A percentile compares a stretch with the other conserved stretches of the same genome.
Conservation (phyloP, 768 basidiomycete species). For the Crepidotus variabilis region DNA sequence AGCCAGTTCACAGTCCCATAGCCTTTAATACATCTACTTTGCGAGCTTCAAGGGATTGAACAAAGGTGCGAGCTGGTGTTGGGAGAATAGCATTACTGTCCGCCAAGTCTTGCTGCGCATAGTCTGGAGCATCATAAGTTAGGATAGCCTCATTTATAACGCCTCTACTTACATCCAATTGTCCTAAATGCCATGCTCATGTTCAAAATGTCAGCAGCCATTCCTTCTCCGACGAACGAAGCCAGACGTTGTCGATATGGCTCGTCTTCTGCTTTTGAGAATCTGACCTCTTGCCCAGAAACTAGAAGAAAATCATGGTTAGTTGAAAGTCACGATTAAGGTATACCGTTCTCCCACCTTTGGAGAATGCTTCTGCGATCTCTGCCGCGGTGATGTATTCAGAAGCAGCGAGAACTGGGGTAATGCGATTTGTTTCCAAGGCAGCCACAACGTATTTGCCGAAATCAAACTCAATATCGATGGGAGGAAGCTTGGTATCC, state of each 20-base stretch:
- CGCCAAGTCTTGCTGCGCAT: not conserved
- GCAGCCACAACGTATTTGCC: not conserved
- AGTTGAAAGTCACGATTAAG: not conserved
- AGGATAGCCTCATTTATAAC: not conserved
- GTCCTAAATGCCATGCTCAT: not conserved
- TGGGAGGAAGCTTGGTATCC: not conserved
- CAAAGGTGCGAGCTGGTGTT: not conserved
- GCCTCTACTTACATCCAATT: not conserved
- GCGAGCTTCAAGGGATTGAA: not conserved
- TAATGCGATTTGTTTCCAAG: not conserved
- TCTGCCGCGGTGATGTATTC: not conserved
- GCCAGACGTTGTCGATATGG: not conserved
- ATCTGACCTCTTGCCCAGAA: not conserved
- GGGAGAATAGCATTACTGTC: not conserved
- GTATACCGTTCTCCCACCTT: not conserved
- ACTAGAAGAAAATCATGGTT: not conserved
- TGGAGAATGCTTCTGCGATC: not conserved
- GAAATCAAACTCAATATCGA: not conserved
- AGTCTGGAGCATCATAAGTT: not conserved
- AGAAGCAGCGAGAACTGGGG: not conserved
- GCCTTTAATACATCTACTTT: not conserved
- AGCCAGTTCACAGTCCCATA: not conserved
- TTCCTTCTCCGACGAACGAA: not conserved
- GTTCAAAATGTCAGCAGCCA: not conserved
- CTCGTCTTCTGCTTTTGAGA: not conserved